Percentiles rank a stretch among this genome's conserved stretches.
These are phyloP conservation scores for Emergomyces pasteurianus DNA, from an alignment of 2,329 filamentous ascomycete species.

Conservation along the genomic window DNA sequence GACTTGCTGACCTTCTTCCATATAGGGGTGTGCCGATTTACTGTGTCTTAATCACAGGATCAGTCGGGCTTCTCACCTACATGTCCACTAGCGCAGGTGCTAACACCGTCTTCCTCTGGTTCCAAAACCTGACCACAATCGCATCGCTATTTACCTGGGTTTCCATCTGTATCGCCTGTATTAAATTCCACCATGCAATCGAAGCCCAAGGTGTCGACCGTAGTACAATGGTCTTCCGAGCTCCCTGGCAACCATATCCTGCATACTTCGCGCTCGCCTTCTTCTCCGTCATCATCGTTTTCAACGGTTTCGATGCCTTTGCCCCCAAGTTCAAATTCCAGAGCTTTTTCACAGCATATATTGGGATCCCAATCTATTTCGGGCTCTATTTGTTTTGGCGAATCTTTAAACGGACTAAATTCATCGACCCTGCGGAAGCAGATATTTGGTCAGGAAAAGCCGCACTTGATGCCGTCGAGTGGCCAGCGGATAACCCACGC, in stretches of 20 bases:
- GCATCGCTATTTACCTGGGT: slow-evolving; percentile 37
- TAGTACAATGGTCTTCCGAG: slow-evolving; percentile 29
- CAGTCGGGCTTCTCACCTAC: slow-evolving; percentile 35
- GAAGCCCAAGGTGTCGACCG: slow-evolving; percentile 27
- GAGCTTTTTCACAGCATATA: slow-evolving; percentile 37
- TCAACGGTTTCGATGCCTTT: slow-evolving; percentile 46
- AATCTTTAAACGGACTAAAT: slow-evolving; percentile 15
- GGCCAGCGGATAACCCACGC: slow-evolving; percentile 11
- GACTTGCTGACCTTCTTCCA: not conserved
- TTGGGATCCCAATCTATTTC: slow-evolving; percentile 31
- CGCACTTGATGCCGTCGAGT: slow-evolving; percentile 16
- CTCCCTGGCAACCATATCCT: slow-evolving; percentile 41
- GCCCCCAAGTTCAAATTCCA: slow-evolving; percentile 24
- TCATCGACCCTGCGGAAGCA: slow-evolving; percentile 10
- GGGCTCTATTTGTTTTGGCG: slow-evolving; percentile 23
- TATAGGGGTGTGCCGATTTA: slow-evolving; percentile 33
- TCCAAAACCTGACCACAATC: slow-evolving; percentile 34
- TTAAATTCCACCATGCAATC: slow-evolving; percentile 35
- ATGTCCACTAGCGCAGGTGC: slow-evolving; percentile 29
- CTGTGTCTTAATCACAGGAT: slow-evolving; percentile 29
- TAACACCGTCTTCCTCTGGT: slow-evolving; percentile 34
- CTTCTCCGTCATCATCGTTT: slow-evolving; percentile 50
- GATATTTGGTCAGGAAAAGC: slow-evolving; percentile 19
- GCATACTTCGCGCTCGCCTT: slow-evolving; percentile 50
- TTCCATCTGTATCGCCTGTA: slow-evolving; percentile 35